These are phyloP conservation scores for Chlorencoelia australis DNA, from an alignment of 2,329 filamentous ascomycete genomes.

Conservation along the genomic window DNA sequence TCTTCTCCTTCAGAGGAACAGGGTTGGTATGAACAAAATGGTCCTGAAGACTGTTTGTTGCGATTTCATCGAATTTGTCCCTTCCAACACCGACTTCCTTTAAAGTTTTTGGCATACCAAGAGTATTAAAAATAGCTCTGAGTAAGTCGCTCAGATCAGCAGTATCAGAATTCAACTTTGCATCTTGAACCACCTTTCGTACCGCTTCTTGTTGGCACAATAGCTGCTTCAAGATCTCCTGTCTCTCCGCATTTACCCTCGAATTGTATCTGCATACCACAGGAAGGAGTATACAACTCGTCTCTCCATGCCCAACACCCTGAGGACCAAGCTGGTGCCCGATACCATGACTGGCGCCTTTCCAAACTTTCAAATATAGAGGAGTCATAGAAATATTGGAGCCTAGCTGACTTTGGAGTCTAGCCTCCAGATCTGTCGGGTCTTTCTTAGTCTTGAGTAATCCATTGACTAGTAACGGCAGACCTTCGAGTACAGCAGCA, in stretches of 20 bases:
- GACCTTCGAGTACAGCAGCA: background rate
- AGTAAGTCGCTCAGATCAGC: constrained; percentile 39
- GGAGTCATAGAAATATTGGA: background rate
- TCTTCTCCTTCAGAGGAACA: constrained; percentile 34
- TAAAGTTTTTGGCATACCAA: constrained; percentile 42
- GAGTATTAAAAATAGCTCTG: constrained; percentile 36
- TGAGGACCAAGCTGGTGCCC: constrained; percentile 35
- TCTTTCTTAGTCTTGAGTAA: background rate
- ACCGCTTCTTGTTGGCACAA: background rate
- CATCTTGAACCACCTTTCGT: background rate
- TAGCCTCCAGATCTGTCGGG: background rate
- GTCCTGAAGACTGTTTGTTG: constrained; percentile 37
- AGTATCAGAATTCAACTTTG: background rate
- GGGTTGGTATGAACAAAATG: constrained; percentile 40
- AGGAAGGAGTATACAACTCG: constrained; percentile 43
- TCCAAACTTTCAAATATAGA: constrained; percentile 21
- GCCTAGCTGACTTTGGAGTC: background rate
- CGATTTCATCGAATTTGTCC: constrained; percentile 37
- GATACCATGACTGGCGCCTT: constrained; percentile 29
- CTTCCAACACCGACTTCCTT: constrained; percentile 38
- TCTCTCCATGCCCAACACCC: constrained; percentile 49
- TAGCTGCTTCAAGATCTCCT: background rate
- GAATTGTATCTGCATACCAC: constrained; percentile 46
- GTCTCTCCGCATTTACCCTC: constrained; percentile 23
- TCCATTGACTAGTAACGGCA: background rate